Evolutionary conservation across 257 asterid genomes (phyloP), one percentile per base, ranked within the genome.

Genomic region (Vinca minor): DNA sequence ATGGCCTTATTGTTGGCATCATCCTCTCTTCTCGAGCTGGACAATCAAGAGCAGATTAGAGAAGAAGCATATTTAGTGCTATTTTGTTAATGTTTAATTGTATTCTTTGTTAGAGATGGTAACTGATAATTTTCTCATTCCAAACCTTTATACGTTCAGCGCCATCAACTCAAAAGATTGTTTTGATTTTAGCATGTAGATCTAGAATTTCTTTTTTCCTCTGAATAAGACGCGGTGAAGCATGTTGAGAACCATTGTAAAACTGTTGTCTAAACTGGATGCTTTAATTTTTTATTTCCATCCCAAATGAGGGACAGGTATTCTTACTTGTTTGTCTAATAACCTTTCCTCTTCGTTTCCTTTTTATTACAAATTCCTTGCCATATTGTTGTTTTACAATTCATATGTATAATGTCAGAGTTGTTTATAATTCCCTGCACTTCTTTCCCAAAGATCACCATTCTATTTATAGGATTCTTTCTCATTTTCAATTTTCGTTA

Each of bases 21-120:
- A 87, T 87, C 76, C 95, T 87, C 54, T 87, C 95, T 66, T 87
- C 95, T 32, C 95, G 92, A 21, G 95, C 92, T 76, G 89, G 95
- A 59, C 95, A 87, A 77, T 87, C 95, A 59, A 81, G 95, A 78
- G 95, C 92, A 62, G 95, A 87, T 58, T 87, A 83, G 77, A 52
- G 8, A 69, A 74, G 49, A 56, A 67, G 32, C n/a, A n/a, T 56
- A n/a, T 41, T 15, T 13, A 34, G 62, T 34, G 71, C 53, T 48
- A 46, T 73, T 71, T 56, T 57, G 65, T 68, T 45, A 64, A 67
- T 35, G 61, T 63, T 69, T 18, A n/a, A 45, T 73, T 67, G 72
- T 68, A 44, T 66, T 64, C 67, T 23, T 28, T 39, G 50, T 55
- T 66, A 29, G 69, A 70, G 52, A 65, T 53, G 76, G 64, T 63